Evolutionary conservation across 768 basidiomycete genomes (phyloP).

Genomic region (Mrakia frigida): DNA sequence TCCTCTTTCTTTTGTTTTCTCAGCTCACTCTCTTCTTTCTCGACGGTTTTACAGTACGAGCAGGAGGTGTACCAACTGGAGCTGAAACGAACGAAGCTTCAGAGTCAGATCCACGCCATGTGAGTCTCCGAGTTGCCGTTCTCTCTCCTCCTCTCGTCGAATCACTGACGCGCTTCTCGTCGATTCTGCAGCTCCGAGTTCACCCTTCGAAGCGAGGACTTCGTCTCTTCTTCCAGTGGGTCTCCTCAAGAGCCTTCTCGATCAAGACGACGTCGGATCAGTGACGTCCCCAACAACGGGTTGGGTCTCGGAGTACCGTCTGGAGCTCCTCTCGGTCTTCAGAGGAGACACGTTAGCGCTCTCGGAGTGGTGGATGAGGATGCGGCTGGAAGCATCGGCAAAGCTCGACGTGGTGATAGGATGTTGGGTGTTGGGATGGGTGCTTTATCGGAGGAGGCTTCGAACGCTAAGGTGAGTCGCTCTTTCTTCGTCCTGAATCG

Average conservation of each 20-base stretch:
- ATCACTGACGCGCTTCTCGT: not conserved
- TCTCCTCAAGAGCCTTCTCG: slow-evolving; percentile 34
- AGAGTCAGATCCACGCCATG: slow-evolving; percentile 26
- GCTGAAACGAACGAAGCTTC: slow-evolving; percentile 25
- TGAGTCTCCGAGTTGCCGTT: not conserved
- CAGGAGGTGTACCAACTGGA: slow-evolving; percentile 23
- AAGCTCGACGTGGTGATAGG: slow-evolving; percentile 2
- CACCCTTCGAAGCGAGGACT: slow-evolving; percentile 41
- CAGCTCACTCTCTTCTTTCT: not conserved
- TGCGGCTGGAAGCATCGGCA: slow-evolving; percentile 12
- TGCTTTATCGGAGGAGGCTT: not conserved
- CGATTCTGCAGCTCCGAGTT: slow-evolving; percentile 36
- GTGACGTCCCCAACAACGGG: slow-evolving; percentile 38
- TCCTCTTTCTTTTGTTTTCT: not conserved
- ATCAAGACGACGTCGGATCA: slow-evolving; percentile 41
- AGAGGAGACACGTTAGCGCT: slow-evolving; percentile 18
- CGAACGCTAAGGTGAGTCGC: not conserved
- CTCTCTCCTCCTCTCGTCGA: not conserved
- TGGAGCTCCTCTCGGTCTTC: not conserved
- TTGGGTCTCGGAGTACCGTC: slow-evolving; percentile 34
- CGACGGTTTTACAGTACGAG: not conserved
- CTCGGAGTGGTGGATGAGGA: slow-evolving; percentile 9
- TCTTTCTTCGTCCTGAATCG: too few relatives aligned
- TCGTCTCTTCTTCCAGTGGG: slow-evolving; percentile 38
- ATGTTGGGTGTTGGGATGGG: not conserved